Evolutionary conservation across 352 stramenopile genomes (phyloP), one percentile per base, ranked within the genome.

Genomic region (Aphanomyces euteiches): DNA sequence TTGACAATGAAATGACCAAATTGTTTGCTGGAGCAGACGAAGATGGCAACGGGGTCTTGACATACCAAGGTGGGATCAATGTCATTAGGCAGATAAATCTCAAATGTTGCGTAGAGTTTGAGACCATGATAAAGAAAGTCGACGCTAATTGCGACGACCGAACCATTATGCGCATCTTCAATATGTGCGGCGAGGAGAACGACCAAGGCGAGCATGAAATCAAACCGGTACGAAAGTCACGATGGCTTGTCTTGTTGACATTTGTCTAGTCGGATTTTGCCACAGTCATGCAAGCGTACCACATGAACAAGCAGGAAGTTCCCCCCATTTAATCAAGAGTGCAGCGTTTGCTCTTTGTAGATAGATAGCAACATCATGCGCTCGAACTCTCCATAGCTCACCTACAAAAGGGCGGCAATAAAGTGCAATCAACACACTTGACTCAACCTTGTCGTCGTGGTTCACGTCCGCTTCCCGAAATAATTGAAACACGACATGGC

Each of bases 171-270:
- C 90, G 90, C 38, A 75, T 88, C 12, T 93, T 87, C 57, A 84
- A 91, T 61, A 75, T 81, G 40, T 91, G 82, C 37, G 84, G 84
- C 6, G 84, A 95, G 80, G 87, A 93, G 65, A 95, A 91, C 56
- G 84, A 93, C 15, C 71, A 90, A 7, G 85, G 84, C n/a, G 84
- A 93, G 19, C 88, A 90, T 40, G 78, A 75, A 48, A 71, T 93
- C 48, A 73, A 80, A 19, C 78, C 77, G 64, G 84, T 90, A 79
- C 47, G 47, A 58, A 13, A 17, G 19, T 57, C 19, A 56, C 47
- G 36, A 17, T 47, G 41, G 39, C 15, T 15, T n/a, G 7, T 57
- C 21, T 8, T 57, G n/a, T 34, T 60, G 2, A 40, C 19, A 45
- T 7, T 45, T 36, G 45, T 37, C 12, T 60, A 69, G 63, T 19